Conservation (phyloP, 2,329 filamentous ascomycete species). For the Ascochyta pisi region DNA sequence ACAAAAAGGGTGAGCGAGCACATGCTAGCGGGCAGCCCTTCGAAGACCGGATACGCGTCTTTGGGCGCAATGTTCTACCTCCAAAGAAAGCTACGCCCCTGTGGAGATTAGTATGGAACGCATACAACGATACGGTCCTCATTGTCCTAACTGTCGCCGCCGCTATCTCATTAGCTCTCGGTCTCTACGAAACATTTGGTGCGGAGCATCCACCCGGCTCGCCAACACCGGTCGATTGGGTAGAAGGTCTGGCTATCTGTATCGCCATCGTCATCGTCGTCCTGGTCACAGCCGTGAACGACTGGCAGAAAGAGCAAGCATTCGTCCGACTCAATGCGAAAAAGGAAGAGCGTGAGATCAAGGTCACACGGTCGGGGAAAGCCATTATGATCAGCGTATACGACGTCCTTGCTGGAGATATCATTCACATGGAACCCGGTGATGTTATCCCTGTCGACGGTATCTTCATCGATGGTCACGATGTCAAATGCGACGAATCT, state of each 20-base stretch:
- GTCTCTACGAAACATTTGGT: slow-evolving; percentile 71
- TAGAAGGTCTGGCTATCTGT: slow-evolving; percentile 48
- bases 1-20: slow-evolving; percentile 26
- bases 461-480: slow-evolving; percentile 69
- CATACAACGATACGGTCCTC: slow-evolving; percentile 77
- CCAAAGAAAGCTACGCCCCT: slow-evolving; percentile 69
- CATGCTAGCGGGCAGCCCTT: slow-evolving; percentile 45
- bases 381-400: slow-evolving; percentile 62
- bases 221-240: slow-evolving; percentile 52
- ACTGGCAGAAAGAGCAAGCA: slow-evolving; percentile 48
- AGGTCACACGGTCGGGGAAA: slow-evolving; percentile 67
- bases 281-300: slow-evolving; percentile 47
- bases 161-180: slow-evolving; percentile 71
- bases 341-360: slow-evolving; percentile 47
- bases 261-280: slow-evolving; percentile 49
- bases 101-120: slow-evolving; percentile 68
- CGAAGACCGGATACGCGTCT: slow-evolving; percentile 66
- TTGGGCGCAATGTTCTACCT: slow-evolving; percentile 67
- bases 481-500: slow-evolving; percentile 74
- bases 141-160: slow-evolving; percentile 73
- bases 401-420: slow-evolving; percentile 72
- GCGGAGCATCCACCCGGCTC: slow-evolving; percentile 51
- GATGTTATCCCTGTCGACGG: slow-evolving; percentile 75
- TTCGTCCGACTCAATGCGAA: slow-evolving; percentile 46
- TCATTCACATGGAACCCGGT: slow-evolving; percentile 72